phyloP scores from a whole-genome alignment of 202 grass and related monocot genomes.

The Schoenoplectus tabernaemontani region DNA sequence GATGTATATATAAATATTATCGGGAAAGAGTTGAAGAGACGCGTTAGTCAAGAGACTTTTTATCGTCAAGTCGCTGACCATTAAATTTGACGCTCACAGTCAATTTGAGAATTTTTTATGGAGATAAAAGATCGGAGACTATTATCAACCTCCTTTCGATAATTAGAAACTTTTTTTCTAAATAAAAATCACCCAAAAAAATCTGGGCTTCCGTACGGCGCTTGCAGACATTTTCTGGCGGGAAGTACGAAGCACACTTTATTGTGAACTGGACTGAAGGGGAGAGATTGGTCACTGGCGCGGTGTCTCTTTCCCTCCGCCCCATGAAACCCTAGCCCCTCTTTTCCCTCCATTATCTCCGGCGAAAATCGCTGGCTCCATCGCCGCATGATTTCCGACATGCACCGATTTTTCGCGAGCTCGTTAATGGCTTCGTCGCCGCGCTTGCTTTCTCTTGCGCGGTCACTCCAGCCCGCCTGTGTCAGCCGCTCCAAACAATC shows the following conservation, averaged over 20 bases:
- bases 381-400: constrained; percentile 2
- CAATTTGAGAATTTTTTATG: too few species aligned
- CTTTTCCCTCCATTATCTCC: neutral
- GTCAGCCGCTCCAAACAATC: constrained; percentile 7
- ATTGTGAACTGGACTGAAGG: neutral
- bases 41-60: too few species aligned
- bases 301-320: neutral
- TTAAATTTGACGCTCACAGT: too few species aligned
- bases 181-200: neutral
- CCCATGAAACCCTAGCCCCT: constrained; percentile 25
- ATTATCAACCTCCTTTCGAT: too few species aligned
- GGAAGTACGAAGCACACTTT: neutral
- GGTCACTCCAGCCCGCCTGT: constrained; percentile 44
- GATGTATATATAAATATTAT: too few species aligned
- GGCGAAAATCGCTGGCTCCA: neutral
- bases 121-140: too few species aligned
- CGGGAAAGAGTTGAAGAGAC: too few species aligned
- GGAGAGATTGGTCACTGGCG: neutral
- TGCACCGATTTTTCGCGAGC: constrained; percentile 63
- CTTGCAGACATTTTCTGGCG: neutral
- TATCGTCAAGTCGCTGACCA: too few species aligned
- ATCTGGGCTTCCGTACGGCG: neutral
- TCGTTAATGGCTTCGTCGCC: constrained; percentile 57
- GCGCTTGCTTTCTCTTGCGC: constrained; percentile 50
- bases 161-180: neutral